These are phyloP conservation scores for Carnegiea gigantea DNA, from an alignment of 179 eudicot species.

Conservation along the genomic window DNA sequence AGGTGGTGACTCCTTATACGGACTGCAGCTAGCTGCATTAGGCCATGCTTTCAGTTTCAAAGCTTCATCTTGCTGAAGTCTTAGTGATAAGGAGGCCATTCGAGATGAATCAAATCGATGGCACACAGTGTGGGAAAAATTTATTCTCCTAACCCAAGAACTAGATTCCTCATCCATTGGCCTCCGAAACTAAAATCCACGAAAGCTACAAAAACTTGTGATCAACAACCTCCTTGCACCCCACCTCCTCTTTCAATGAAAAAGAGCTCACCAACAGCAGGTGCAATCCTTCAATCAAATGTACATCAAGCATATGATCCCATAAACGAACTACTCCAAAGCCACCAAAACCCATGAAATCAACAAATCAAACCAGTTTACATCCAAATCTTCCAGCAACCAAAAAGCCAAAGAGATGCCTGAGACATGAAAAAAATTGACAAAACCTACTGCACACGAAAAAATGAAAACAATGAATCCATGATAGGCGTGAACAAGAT, in stretches of 20 bases:
- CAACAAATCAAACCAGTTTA: conserved; percentile 14
- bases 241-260: conserved; percentile 12
- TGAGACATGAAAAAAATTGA: background rate
- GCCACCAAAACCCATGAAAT: conserved; percentile 40
- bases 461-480: too few relatives aligned
- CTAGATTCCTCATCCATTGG: conserved; percentile 67
- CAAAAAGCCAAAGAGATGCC: conserved; percentile 17
- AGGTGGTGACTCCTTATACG: conserved; percentile 22
- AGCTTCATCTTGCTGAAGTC: conserved; percentile 30
- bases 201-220: conserved; percentile 20
- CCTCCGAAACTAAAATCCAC: conserved; percentile 16
- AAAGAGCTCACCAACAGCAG: conserved; percentile 9
- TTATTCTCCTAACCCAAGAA: conserved; percentile 93
- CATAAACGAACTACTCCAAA: conserved; percentile 20
- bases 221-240: conserved; percentile 16
- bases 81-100: conserved; percentile 42
- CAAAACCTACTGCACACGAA: background rate
- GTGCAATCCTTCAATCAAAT: background rate
- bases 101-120: conserved; percentile 64
- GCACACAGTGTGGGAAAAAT: conserved; percentile 79
- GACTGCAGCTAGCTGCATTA: conserved; percentile 17
- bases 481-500: background rate
- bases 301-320: conserved; percentile 7
- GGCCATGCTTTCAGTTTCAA: conserved; percentile 34
- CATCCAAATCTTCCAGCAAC: conserved; percentile 20